Base-by-base conservation (phyloP, 176 grass and related monocot species). In the Themeda triandra region DNA sequence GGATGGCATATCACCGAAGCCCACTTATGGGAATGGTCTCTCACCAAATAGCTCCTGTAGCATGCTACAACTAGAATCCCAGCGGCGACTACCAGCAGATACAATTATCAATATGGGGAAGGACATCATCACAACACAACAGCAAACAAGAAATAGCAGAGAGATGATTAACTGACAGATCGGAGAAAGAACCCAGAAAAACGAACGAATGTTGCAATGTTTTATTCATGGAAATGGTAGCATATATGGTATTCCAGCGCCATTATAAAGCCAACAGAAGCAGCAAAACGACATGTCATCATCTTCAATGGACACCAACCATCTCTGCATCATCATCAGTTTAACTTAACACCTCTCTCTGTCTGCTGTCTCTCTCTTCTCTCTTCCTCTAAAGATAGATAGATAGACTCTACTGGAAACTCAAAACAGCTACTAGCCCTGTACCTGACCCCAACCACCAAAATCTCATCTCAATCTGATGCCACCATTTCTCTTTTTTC, bases 181-280 rank as follows among this genome's bases (percentile, higher is more conserved):
- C 29, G 13, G 24, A 70, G 85, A 32, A 63, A 72, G 69, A 63
- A 69, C 8, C 2, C 62, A 40, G 66, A 88, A 74, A 37, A 40
- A 66, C 48, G 30, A 81, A 82, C 32, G 85, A 94, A 89, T 75
- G 84, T 92, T 86, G 75, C 71, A 86, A 74, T 64, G 82, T 83
- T 94, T 92, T 94, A 92, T 97, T 93, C 92, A 92, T 94, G 85
- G 78, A 90, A 85, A 89, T 83, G 90, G 82, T 77, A 92, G 87
- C 86, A 87, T 78, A 83, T 89, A 74, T 87, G 79, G 85, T 85
- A 86, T 89, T n/a, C n/a, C 83, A 84, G 79, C 79, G 89, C 83
- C 74, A 84, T 48, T 48, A 41, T 48, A 89, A 78, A 81, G 85
- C 83, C 89, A 93, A 82, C 75, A 89, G 62, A 76, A 85, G 74